A percentile compares a stretch with the other conserved stretches of the same genome.
These are phyloP conservation scores for Discostella stelligeroides DNA, from an alignment of 108 stramenopile genomes.

Conservation along the genomic window DNA sequence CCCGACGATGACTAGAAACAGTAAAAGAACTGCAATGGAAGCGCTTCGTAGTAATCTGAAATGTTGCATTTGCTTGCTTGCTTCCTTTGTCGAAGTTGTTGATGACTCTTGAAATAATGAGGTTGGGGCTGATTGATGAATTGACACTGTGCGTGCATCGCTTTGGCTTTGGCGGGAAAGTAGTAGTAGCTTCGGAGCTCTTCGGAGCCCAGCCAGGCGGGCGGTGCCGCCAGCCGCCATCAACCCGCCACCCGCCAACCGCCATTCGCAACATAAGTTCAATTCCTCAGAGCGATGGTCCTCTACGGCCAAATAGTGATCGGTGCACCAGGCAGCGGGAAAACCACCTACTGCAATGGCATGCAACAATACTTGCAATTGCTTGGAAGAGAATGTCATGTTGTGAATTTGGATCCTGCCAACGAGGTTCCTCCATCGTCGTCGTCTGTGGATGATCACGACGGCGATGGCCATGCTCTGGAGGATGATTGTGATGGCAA, in stretches of 20 bases:
- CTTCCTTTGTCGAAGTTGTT: not conserved
- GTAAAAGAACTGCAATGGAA: not conserved
- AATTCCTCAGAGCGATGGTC: slow-evolving; percentile 25
- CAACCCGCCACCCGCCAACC: too few relatives aligned
- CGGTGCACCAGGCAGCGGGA: slow-evolving; percentile 96
- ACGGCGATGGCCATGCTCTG: slow-evolving; percentile 3
- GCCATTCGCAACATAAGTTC: not conserved
- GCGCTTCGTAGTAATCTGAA: too few relatives aligned
- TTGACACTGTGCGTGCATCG: too few relatives aligned
- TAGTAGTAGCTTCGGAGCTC: too few relatives aligned
- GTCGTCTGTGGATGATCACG: slow-evolving; percentile 4
- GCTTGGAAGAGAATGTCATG: slow-evolving; percentile 85
- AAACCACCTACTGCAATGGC: slow-evolving; percentile 96
- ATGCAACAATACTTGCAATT: slow-evolving; percentile 93
- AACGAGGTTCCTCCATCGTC: slow-evolving; percentile 75
- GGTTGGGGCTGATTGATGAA: too few relatives aligned
- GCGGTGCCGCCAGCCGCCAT: too few relatives aligned
- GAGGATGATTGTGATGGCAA: slow-evolving; percentile 17
- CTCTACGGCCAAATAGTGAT: slow-evolving; percentile 94
- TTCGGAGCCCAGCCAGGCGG: too few relatives aligned
- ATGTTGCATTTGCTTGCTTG: not conserved
- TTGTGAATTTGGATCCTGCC: slow-evolving; percentile 98
- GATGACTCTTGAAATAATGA: not conserved
- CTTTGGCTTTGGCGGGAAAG: too few relatives aligned
- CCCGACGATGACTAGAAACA: not conserved